Evolutionary conservation across 805 yeast genomes (phyloP), one percentile per base, ranked within the genome.

Genomic region (Candida taoyuanica): DNA sequence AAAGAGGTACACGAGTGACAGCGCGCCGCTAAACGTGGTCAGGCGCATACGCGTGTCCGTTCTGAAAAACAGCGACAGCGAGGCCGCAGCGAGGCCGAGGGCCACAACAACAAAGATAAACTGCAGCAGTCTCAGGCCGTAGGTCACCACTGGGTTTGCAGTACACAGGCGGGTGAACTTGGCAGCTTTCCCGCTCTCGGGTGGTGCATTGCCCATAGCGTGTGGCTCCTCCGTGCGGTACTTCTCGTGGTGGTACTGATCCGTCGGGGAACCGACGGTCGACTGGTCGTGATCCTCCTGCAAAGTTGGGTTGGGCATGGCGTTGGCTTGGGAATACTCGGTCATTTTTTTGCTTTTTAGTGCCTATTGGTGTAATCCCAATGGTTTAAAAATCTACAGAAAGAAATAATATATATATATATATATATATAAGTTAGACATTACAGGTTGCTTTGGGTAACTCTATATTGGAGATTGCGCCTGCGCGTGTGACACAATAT

Each of bases 31-130:
- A 19, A 66, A 54, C 15, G 58, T 36, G 17, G 58, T 49, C 41
- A 52, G 56, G 39, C 67, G 57, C 47, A 58, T 58, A 27, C 56
- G 54, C 14, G 53, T 43, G 17, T 63, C 60, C 25, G 49, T 49
- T 25, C 39, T 36, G 17, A 39, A 49, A 36, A 52, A 56, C 20
- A 41, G 46, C 21, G 41, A 36, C 29, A 59, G 32, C 3, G 64
- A 55, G 29, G 38, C 43, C 6, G 57, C 45, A 1, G 63, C 49
- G 13, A 59, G 38, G 0, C 61, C 63, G 40, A 64, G 47, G 0
- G 62, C 53, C 13, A 63, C 31, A 14, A 50, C 50, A 7, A 59
- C 50, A 21, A 53, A 49, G 7, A 52, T 44, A 17, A 59, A 52
- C 39, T 64, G 58, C 5, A 47, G 20, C 11, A 47, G 36, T 31